Evolutionary conservation across 2,329 filamentous ascomycete genomes (phyloP), one percentile per base, ranked within the genome.

Genomic region (Fusarium longipes): DNA sequence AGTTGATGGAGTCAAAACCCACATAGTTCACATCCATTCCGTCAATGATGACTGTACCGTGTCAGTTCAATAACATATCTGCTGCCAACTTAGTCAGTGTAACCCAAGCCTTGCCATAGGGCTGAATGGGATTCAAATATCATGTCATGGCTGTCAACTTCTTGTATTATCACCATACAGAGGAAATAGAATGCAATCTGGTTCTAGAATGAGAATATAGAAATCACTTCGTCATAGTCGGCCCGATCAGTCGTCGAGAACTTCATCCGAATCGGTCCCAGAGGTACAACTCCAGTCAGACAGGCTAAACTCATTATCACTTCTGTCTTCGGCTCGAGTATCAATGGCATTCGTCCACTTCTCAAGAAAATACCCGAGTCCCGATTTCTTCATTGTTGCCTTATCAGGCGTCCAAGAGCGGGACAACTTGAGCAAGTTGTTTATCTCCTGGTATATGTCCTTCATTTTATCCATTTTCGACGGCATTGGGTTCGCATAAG

Each of bases 291-390:
- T 33, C 1, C 18, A 40, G 1, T 24, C 8, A 5, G 29, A 24
- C 4, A 33, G 15, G 27, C 27, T 27, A 3, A 8, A 7, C 5
- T 27, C 5, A 8, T 9, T 10, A 24, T 30, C 22, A n/a, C 29
- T 38, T 1, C 10, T 12, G 3, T 52, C 43, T 8, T 51, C 43
- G 5, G 32, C 10, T 6, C 33, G 30, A 6, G 55, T 25, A 24
- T 62, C 58, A 14, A 56, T 2, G 5, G 57, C 57, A 18, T 47
- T 62, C 2, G 58, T 62, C 58, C 58, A 62, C 7, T 47, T 8
- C 6, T 12, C 24, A 3, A 62, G 5, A 10, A 62, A 35, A 10
- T 38, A 14, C 1, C 33, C 29, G 1, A 62, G n/a, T 6, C 57
- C 48, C 9, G 10, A 10, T 2, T 5, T 6, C 10, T 62, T 38